Evolutionary conservation across 1,139 yeast species (phyloP).

Genomic region (Saccharomyces hybrid): DNA sequence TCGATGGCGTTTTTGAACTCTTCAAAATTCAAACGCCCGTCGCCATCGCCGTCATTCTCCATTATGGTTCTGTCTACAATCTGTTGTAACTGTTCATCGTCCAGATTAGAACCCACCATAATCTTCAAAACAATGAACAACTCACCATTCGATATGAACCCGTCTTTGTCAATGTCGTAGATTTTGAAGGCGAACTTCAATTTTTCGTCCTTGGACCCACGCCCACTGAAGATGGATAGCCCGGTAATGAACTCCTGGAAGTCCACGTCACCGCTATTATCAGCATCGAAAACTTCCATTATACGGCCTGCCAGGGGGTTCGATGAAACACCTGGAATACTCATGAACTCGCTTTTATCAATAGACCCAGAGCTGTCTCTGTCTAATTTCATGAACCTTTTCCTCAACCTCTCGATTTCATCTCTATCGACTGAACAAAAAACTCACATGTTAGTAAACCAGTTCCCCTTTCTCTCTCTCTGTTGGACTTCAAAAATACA

Average conservation of each 20-base stretch:
- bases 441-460: neutral
- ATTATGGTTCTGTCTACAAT: conserved; percentile 90
- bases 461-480: neutral
- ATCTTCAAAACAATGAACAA: conserved; percentile 83
- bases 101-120: conserved; percentile 93
- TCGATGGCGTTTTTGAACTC: conserved; percentile 77
- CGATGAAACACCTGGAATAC: conserved; percentile 85
- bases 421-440: conserved; percentile 54
- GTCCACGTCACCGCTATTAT: conserved; percentile 89
- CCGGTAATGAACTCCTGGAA: conserved; percentile 93
- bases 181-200: conserved; percentile 84
- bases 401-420: conserved; percentile 84
- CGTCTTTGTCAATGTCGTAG: conserved; percentile 93
- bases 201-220: conserved; percentile 77
- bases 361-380: conserved; percentile 89
- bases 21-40: conserved; percentile 76
- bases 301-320: conserved; percentile 86
- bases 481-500: conserved; percentile 15
- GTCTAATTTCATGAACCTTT: conserved; percentile 91
- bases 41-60: conserved; percentile 91
- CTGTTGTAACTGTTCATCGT: conserved; percentile 85
- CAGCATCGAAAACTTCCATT: conserved; percentile 91
- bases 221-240: conserved; percentile 83
- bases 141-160: conserved; percentile 91
- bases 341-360: conserved; percentile 80